Conservation (phyloP, 192 early-diverging fungal species). For the Geosiphon pyriformis region DNA sequence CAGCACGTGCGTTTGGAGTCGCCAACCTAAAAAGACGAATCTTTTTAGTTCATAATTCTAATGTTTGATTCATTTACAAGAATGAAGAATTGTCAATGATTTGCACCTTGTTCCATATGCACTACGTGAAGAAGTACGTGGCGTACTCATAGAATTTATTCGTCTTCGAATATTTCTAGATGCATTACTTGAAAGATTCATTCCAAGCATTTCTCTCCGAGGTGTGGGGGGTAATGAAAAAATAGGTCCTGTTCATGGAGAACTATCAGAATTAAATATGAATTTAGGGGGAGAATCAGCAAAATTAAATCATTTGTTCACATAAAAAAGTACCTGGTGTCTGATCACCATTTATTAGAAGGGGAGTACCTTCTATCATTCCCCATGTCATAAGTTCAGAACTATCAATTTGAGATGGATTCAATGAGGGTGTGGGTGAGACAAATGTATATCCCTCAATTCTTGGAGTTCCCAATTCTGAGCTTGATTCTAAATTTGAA, state of each 20-base stretch:
- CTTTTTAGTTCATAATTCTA: background rate
- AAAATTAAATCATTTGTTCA: background rate
- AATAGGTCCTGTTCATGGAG: slow-evolving; percentile 32
- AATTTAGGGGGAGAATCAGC: background rate
- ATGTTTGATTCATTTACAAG: background rate
- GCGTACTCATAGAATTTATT: slow-evolving; percentile 24
- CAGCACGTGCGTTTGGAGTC: slow-evolving; percentile 29
- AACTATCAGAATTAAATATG: slow-evolving; percentile 9
- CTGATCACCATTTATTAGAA: slow-evolving; percentile 54
- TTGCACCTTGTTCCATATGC: slow-evolving; percentile 24
- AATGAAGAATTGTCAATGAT: background rate
- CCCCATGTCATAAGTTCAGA: slow-evolving; percentile 82
- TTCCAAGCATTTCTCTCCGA: slow-evolving; percentile 57
- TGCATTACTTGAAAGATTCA: slow-evolving; percentile 58
- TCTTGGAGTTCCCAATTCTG: slow-evolving; percentile 51
- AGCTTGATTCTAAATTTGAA: slow-evolving; percentile 29
- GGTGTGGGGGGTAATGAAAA: slow-evolving; percentile 61
- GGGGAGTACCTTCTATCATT: slow-evolving; percentile 71
- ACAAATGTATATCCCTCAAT: slow-evolving; percentile 59
- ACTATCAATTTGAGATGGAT: slow-evolving; percentile 60
- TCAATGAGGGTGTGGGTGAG: slow-evolving; percentile 58
- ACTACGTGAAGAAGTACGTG: slow-evolving; percentile 26
- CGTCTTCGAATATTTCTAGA: slow-evolving; percentile 44
- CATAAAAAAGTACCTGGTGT: slow-evolving; percentile 32
- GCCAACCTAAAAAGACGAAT: slow-evolving; percentile 14